Conservation (phyloP, 768 basidiomycete species). For the Hortiboletus flavorubellus region DNA sequence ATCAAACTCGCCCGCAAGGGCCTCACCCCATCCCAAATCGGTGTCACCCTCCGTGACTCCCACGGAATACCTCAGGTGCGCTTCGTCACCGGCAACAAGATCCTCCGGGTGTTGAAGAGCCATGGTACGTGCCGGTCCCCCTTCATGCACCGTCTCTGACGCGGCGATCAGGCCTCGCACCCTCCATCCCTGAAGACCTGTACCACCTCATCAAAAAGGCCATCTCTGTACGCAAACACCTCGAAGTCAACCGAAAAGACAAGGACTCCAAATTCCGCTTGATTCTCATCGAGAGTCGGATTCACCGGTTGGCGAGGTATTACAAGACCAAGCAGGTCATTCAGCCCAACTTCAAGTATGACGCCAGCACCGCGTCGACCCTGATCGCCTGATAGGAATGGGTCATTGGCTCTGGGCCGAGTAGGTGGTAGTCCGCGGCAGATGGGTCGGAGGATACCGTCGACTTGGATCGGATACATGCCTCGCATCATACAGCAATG, state of each 20-base stretch:
- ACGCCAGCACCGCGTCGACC: slow-evolving; percentile 91
- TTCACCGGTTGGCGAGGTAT: slow-evolving; percentile 96
- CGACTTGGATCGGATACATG: slow-evolving; percentile 7
- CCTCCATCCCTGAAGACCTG: slow-evolving; percentile 97
- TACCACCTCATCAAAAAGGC: slow-evolving; percentile 99
- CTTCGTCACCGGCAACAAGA: slow-evolving; percentile 99
- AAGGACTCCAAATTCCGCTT: slow-evolving; percentile 97
- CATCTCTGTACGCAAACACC: slow-evolving; percentile 97
- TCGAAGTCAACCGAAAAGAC: slow-evolving; percentile 97
- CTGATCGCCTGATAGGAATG: slow-evolving; percentile 62
- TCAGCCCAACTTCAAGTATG: slow-evolving; percentile 97
- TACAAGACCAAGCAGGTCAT: slow-evolving; percentile 99
- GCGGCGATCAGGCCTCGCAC: slow-evolving; percentile 77
- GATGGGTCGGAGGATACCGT: background rate
- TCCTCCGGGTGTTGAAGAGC: slow-evolving; percentile 94
- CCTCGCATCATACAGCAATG: slow-evolving; percentile 2
- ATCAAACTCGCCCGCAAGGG: slow-evolving; percentile 97
- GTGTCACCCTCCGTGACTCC: slow-evolving; percentile 96
- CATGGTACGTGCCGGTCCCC: slow-evolving; percentile 60
- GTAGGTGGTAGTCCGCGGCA: background rate
- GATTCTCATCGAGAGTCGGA: slow-evolving; percentile 98
- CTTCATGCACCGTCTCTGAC: background rate
- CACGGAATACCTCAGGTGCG: slow-evolving; percentile 98
- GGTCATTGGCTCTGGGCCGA: background rate
- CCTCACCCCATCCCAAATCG: slow-evolving; percentile 96